Evolutionary conservation across 331 rosid species (phyloP).

Genomic region (Pyracantha coccinea): DNA sequence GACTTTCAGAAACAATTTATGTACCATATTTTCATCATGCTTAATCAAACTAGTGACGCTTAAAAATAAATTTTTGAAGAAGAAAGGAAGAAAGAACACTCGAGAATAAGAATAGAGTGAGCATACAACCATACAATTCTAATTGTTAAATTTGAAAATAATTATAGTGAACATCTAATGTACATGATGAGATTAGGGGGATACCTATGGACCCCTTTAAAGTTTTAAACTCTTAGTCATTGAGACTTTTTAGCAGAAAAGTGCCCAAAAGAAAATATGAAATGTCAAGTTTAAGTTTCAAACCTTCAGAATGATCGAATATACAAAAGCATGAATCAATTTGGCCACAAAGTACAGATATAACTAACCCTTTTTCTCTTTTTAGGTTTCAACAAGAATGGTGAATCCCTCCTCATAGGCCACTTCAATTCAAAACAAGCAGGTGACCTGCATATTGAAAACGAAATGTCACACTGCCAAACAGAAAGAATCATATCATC

Average conservation of each 20-base stretch:
- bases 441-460: constrained; percentile 64
- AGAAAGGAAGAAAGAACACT: background rate
- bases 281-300: background rate
- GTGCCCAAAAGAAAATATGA: background rate
- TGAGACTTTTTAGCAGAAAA: background rate
- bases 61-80: background rate
- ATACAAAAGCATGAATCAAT: background rate
- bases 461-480: constrained; percentile 6
- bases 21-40: background rate
- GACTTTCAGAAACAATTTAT: background rate
- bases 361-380: constrained; percentile 68
- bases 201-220: background rate
- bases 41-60: background rate
- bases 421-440: constrained; percentile 79
- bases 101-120: background rate
- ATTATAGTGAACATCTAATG: background rate
- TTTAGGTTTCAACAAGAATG: constrained; percentile 52
- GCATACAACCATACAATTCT: background rate
- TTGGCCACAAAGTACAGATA: background rate
- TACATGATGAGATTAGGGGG: background rate
- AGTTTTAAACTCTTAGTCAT: background rate
- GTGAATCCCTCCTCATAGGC: constrained; percentile 60
- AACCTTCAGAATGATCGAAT: background rate
- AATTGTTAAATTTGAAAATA: background rate
- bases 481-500: constrained; percentile 1